Percentiles rank a stretch among this genome's conserved stretches.
Conservation (phyloP, 2,329 filamentous ascomycete genomes). For the Dothistroma septosporum region DNA sequence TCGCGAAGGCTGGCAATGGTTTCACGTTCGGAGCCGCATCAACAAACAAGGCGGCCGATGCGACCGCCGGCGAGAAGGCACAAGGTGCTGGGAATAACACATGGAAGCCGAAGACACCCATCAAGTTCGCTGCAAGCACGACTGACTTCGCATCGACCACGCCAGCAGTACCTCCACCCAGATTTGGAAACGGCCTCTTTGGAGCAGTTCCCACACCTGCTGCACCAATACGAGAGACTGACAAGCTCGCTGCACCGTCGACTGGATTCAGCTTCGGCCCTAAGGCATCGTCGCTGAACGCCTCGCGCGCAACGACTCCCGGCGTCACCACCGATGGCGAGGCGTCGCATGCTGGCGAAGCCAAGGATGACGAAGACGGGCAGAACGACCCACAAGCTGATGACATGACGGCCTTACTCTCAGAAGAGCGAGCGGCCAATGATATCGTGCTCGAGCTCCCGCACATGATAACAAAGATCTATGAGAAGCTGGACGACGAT, state of each 20-base stretch:
- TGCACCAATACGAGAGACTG: conserved; percentile 15
- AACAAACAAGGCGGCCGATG: conserved; percentile 13
- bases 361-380: conserved; percentile 24
- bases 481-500: conserved; percentile 45
- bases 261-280: conserved; percentile 40
- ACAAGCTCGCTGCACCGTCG: conserved; percentile 22
- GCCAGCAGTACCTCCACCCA: conserved; percentile 21
- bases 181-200: conserved; percentile 13
- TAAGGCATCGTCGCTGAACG: conserved; percentile 35
- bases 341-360: conserved; percentile 30
- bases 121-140: conserved; percentile 42
- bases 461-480: conserved; percentile 62
- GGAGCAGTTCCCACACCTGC: conserved; percentile 17
- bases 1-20: conserved; percentile 31
- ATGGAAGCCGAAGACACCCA: conserved; percentile 46
- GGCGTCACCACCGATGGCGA: conserved; percentile 42
- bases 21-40: conserved; percentile 24
- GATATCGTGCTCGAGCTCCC: conserved; percentile 65
- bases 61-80: conserved; percentile 21
- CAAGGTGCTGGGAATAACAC: conserved; percentile 40
- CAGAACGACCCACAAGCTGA: conserved; percentile 35
- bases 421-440: conserved; percentile 60
- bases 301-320: conserved; percentile 46
- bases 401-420: conserved; percentile 64
- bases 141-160: conserved; percentile 23